A percentile compares a stretch with the other conserved stretches of the same genome.
Evolutionary conservation across 2,329 filamentous ascomycete species (phyloP).

Genomic region (Lomentospora prolificans): DNA sequence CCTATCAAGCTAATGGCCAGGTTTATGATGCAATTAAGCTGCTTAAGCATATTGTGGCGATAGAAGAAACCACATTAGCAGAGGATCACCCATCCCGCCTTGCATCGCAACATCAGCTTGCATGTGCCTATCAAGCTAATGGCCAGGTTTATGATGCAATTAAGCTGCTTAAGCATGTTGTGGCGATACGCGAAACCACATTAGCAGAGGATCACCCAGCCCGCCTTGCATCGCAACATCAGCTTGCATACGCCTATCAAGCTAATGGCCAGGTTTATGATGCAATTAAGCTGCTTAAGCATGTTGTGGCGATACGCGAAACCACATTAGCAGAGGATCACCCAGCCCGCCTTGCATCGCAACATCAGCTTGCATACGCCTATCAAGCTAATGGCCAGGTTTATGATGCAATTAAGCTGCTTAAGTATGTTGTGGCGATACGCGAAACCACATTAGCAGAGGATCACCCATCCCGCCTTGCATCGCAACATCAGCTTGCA

Average conservation of each 20-base stretch:
- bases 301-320: constrained; percentile 14
- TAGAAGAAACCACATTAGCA: not conserved
- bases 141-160: constrained; percentile 18
- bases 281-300: constrained; percentile 22
- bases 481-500: not conserved
- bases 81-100: not conserved
- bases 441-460: not conserved
- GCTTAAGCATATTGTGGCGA: not conserved
- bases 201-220: not conserved
- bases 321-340: not conserved
- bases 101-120: not conserved
- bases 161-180: constrained; percentile 19
- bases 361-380: not conserved
- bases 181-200: not conserved
- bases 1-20: not conserved
- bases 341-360: not conserved
- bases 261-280: not conserved
- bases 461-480: not conserved
- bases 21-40: not conserved
- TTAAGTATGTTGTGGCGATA: constrained; percentile 14
- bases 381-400: not conserved
- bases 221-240: not conserved
- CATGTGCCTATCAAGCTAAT: not conserved
- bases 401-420: constrained; percentile 22
- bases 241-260: not conserved